Percentiles rank a stretch among this genome's conserved stretches.
These are phyloP conservation scores for Globisporangium radiosum DNA, from an alignment of 352 stramenopile genomes.

Conservation along the genomic window DNA sequence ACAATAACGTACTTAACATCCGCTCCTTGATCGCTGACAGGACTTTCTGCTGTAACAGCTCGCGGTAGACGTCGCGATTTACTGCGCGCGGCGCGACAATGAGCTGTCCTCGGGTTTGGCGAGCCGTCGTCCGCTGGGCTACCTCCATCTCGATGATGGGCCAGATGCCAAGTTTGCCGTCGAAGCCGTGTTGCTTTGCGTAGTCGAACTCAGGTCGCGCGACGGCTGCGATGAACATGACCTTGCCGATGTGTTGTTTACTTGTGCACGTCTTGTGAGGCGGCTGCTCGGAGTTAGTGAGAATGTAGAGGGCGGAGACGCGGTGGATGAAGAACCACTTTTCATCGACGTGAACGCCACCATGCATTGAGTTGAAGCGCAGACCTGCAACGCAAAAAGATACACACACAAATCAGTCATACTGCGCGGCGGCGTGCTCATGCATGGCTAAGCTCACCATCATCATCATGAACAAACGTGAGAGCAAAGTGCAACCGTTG, in stretches of 20 bases:
- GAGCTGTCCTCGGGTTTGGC: neutral
- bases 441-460: no score
- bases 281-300: neutral
- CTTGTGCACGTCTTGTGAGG: neutral
- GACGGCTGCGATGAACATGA: neutral
- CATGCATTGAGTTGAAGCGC: neutral
- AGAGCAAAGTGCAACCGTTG: neutral
- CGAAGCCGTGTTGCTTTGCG: conserved; percentile 1
- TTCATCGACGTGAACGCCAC: neutral
- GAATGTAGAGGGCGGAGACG: neutral
- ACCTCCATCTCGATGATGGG: conserved; percentile 1
- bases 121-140: conserved; percentile 5
- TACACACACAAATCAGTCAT: no score
- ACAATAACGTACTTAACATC: neutral
- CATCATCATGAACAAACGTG: neutral
- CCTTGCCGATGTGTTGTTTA: neutral
- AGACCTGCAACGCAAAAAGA: neutral
- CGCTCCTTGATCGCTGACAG: neutral
- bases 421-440: no score
- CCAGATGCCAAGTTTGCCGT: conserved; percentile 13
- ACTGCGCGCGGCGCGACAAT: neutral
- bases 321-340: neutral
- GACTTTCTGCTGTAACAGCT: neutral
- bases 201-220: conserved; percentile 8
- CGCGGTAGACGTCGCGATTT: neutral